These are phyloP conservation scores for Crithidia sp. DNA, from an alignment of 208 protist genomes.

Conservation along the genomic window DNA sequence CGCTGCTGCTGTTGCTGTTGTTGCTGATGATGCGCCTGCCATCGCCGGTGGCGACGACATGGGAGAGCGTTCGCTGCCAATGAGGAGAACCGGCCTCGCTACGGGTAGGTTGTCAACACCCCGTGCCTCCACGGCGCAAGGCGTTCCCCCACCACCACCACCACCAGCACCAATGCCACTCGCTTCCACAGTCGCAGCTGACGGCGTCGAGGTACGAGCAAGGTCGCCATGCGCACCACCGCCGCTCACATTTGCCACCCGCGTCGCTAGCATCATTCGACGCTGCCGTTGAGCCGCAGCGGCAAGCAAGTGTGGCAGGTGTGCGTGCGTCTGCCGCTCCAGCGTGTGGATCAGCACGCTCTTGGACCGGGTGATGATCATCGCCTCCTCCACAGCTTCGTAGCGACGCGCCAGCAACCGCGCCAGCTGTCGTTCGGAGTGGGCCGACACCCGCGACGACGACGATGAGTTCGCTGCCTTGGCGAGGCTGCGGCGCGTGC, in stretches of 20 bases:
- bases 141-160: too few species aligned
- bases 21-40: not conserved
- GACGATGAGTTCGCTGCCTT: not conserved
- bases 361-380: slow-evolving; percentile 68
- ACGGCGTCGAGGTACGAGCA: not conserved
- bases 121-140: too few species aligned
- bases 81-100: slow-evolving; percentile 15
- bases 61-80: slow-evolving; percentile 12
- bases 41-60: not conserved
- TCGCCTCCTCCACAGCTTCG: slow-evolving; percentile 60
- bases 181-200: not conserved
- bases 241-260: not conserved
- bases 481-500: not conserved
- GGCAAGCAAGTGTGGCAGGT: slow-evolving; percentile 25
- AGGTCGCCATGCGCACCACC: not conserved
- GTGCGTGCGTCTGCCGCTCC: slow-evolving; percentile 24
- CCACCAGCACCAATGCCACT: too few species aligned
- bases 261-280: slow-evolving; percentile 11
- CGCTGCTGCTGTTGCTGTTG: not conserved
- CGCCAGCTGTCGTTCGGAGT: slow-evolving; percentile 3
- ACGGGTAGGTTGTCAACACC: not conserved
- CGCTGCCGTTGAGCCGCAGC: slow-evolving; percentile 30
- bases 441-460: slow-evolving; percentile 7
- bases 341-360: slow-evolving; percentile 59
- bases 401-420: slow-evolving; percentile 37